Percentiles rank a stretch among this genome's conserved stretches.
Conservation (phyloP, 345 rosid species). For the Barbarea vulgaris region DNA sequence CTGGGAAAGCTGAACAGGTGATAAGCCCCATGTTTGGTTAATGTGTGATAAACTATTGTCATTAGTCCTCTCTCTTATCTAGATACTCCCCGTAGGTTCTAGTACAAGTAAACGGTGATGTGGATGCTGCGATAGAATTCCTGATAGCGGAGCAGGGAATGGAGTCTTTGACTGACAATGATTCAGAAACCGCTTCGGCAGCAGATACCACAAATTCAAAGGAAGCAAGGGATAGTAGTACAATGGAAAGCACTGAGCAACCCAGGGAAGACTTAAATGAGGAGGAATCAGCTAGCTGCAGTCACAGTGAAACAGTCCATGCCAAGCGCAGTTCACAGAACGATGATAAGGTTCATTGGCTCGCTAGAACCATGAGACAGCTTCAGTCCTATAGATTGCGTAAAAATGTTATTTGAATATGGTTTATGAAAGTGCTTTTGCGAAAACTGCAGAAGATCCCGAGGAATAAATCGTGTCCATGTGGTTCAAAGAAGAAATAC, state of each 20-base stretch:
- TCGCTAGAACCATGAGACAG: constrained; percentile 14
- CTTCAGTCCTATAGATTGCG: background rate
- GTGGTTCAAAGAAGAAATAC: constrained; percentile 91
- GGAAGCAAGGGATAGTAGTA: background rate
- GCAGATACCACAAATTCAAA: constrained; percentile 30
- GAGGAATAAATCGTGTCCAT: constrained; percentile 72
- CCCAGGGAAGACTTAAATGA: constrained; percentile 42
- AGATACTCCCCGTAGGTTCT: constrained; percentile 54
- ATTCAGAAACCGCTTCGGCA: constrained; percentile 35
- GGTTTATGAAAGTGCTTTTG: background rate
- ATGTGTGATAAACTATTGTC: background rate
- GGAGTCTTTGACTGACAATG: constrained; percentile 44
- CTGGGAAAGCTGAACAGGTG: constrained; percentile 78
- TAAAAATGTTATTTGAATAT: background rate
- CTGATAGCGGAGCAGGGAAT: constrained; percentile 65
- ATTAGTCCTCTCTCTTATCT: constrained; percentile 2
- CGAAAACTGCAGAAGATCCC: constrained; percentile 55
- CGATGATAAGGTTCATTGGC: constrained; percentile 62
- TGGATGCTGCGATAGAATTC: constrained; percentile 83
- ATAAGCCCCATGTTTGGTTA: constrained; percentile 17
- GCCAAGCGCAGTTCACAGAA: constrained; percentile 39
- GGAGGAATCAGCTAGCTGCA: constrained; percentile 44
- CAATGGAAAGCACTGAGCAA: constrained; percentile 41
- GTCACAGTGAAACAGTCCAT: constrained; percentile 36
- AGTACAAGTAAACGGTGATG: constrained; percentile 73